phyloP scores from a whole-genome alignment of 495 filamentous ascomycete species.

The Ramalina intermedia region DNA sequence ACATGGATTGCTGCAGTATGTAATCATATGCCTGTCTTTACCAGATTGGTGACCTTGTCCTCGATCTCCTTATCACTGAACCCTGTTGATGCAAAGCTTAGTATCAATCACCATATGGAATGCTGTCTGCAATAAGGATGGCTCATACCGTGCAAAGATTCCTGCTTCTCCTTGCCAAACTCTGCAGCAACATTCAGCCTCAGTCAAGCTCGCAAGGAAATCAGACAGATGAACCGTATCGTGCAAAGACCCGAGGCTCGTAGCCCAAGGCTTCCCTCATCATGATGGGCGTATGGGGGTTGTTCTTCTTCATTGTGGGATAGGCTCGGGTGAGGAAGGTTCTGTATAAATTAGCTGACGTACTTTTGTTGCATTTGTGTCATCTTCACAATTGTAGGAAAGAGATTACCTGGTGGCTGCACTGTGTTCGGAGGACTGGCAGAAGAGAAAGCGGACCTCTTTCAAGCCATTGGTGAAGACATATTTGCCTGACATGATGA shows the following conservation, averaged over 20 bases:
- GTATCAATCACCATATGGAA: conserved; percentile 2
- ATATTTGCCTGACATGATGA: conserved; percentile 80
- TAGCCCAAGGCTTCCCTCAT: conserved; percentile 77
- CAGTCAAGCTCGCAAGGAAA: too few species aligned
- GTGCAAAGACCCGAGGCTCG: conserved; percentile 72
- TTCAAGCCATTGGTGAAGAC: conserved; percentile 76
- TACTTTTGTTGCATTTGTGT: background rate
- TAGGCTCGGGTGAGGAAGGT: conserved; percentile 84
- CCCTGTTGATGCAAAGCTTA: conserved; percentile 33
- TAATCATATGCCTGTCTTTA: conserved; percentile 39
- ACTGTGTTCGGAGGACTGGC: conserved; percentile 82
- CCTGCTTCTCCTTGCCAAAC: conserved; percentile 76
- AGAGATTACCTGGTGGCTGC: conserved; percentile 64
- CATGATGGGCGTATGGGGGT: conserved; percentile 87
- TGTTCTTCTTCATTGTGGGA: conserved; percentile 98
- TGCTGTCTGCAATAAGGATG: conserved; percentile 2
- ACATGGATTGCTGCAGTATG: background rate
- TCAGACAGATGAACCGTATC: conserved; percentile 57
- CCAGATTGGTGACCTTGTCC: conserved; percentile 66
- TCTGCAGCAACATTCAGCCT: conserved; percentile 33
- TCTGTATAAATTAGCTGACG: conserved; percentile 28
- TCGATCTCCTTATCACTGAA: conserved; percentile 87
- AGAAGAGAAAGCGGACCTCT: conserved; percentile 94
- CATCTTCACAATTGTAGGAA: background rate
- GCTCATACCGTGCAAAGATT: conserved; percentile 59